Evolutionary conservation across 2,329 filamentous ascomycete species (phyloP).

Genomic region (Claviceps sorghi): DNA sequence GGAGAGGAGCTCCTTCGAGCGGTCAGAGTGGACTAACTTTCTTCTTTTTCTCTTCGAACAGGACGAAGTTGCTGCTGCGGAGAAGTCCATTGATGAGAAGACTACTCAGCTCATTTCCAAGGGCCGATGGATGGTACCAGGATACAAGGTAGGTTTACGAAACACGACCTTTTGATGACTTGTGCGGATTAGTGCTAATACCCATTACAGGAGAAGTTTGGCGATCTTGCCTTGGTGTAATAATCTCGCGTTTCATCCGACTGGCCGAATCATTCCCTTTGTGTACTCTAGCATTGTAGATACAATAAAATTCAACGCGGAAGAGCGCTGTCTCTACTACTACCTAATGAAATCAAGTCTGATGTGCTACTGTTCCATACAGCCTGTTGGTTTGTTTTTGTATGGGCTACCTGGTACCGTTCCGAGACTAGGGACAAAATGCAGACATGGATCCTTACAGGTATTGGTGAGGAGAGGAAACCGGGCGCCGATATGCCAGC

Average conservation of each 20-base stretch:
- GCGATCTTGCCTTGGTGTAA: constrained; percentile 91
- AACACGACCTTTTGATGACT: not conserved
- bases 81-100: constrained; percentile 96
- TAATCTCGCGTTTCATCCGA: constrained; percentile 24
- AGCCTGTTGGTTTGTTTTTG: not conserved
- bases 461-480: not conserved
- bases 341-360: constrained; percentile 9
- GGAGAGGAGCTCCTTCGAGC: not conserved
- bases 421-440: not conserved
- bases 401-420: not conserved
- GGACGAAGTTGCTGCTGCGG: constrained; percentile 89
- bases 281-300: constrained; percentile 61
- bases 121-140: constrained; percentile 94
- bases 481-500: too few relatives aligned
- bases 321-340: constrained; percentile 20
- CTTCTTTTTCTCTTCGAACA: constrained; percentile 21
- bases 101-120: constrained; percentile 88
- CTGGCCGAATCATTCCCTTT: constrained; percentile 31
- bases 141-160: constrained; percentile 72
- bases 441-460: not conserved
- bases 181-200: constrained; percentile 27
- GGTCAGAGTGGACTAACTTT: not conserved
- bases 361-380: not conserved
- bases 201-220: constrained; percentile 78
- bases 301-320: constrained; percentile 29